Percentiles rank a stretch among this genome's conserved stretches.
Conservation (phyloP, 2,329 filamentous ascomycete genomes). For the Delphinella strobiligena region DNA sequence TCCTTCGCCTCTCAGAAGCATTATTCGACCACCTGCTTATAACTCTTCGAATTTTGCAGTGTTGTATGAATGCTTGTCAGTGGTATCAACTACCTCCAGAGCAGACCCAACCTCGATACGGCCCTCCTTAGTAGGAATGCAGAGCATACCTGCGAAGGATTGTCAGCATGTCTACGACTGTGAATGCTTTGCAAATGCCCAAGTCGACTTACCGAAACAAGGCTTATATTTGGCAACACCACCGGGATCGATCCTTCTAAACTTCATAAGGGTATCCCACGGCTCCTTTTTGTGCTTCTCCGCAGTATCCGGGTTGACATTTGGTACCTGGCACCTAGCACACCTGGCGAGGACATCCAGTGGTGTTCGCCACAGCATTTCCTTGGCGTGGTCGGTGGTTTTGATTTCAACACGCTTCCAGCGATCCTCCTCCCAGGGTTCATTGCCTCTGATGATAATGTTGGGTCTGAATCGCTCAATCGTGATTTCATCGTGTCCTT, state of each 20-base stretch:
- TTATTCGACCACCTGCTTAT: conserved; percentile 8
- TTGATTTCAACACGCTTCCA: conserved; percentile 48
- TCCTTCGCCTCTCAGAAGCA: neutral
- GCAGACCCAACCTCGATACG: conserved; percentile 45
- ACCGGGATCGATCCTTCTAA: conserved; percentile 47
- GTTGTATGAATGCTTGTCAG: conserved; percentile 43
- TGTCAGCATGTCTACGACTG: no score
- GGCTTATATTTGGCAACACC: conserved; percentile 51
- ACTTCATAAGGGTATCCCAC: conserved; percentile 51
- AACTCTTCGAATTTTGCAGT: conserved; percentile 21
- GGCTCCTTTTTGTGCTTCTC: conserved; percentile 47
- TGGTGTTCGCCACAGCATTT: conserved; percentile 27
- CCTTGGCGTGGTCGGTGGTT: conserved; percentile 18
- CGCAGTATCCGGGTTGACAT: conserved; percentile 52
- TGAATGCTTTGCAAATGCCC: no score
- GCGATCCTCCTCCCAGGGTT: conserved; percentile 50
- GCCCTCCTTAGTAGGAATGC: conserved; percentile 45
- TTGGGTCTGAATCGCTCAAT: conserved; percentile 55
- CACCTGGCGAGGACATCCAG: conserved; percentile 49
- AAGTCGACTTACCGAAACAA: no score
- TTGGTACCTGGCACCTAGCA: conserved; percentile 50
- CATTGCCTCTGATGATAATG: conserved; percentile 44
- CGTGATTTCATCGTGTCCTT: conserved; percentile 36
- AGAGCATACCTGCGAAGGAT: no score
- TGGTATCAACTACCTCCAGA: conserved; percentile 46